Conservation (phyloP, 768 basidiomycete genomes). For the Amylocystis lapponica region DNA sequence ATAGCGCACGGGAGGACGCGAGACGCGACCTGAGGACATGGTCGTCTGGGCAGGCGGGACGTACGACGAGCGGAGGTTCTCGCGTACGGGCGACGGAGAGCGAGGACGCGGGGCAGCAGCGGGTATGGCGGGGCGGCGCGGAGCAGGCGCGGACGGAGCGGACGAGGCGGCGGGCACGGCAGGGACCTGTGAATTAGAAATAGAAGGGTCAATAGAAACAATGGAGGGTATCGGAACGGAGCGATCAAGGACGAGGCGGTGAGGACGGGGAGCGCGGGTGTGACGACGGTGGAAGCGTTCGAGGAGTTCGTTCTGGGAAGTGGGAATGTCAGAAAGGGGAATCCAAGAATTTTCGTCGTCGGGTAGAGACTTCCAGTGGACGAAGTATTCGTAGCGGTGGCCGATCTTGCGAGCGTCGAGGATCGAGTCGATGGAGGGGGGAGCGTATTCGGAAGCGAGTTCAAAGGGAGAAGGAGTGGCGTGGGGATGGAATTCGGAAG, state of each 20-base stretch:
- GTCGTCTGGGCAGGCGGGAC: too few relatives aligned
- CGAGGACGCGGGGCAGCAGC: too few relatives aligned
- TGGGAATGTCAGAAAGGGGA: slow-evolving; percentile 29
- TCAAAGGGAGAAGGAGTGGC: slow-evolving; percentile 6
- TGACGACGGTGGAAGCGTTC: slow-evolving; percentile 30
- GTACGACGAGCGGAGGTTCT: too few relatives aligned
- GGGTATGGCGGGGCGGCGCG: too few relatives aligned
- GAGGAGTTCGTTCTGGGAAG: slow-evolving; percentile 22
- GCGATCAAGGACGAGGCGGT: slow-evolving; percentile 11
- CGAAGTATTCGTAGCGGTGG: slow-evolving; percentile 32
- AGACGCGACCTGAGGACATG: too few relatives aligned
- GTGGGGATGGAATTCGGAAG: slow-evolving; percentile 27
- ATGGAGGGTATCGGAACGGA: too few relatives aligned
- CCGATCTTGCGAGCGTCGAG: slow-evolving; percentile 31
- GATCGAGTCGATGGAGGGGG: slow-evolving; percentile 17
- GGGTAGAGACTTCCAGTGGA: slow-evolving; percentile 21
- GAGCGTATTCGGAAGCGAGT: slow-evolving; percentile 7
- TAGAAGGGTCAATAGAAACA: too few relatives aligned
- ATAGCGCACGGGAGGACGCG: too few relatives aligned
- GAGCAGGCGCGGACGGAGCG: too few relatives aligned
- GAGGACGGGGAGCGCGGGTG: slow-evolving; percentile 25
- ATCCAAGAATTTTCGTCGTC: slow-evolving; percentile 31
- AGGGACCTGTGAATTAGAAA: too few relatives aligned
- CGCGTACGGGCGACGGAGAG: too few relatives aligned
- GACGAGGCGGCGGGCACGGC: too few relatives aligned